Evolutionary conservation across 345 rosid genomes (phyloP), one percentile per base, ranked within the genome.

Genomic region (Garcia nutans): DNA sequence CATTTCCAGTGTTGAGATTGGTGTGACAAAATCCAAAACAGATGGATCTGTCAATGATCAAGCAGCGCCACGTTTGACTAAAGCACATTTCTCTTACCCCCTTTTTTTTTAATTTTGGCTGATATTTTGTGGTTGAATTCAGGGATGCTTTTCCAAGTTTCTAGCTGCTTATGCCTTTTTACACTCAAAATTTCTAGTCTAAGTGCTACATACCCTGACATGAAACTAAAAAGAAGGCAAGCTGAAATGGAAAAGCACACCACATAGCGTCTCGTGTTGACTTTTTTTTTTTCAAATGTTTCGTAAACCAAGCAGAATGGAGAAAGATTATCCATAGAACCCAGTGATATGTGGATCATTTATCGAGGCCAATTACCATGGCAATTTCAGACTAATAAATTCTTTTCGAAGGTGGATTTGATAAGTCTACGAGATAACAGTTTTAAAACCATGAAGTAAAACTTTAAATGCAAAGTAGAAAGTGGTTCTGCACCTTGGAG

Each of bases 401-500:
- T 42, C 50, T 33, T 8, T 6, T 37, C 8, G 7, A 15, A 26
- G 37, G 60, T 6, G 9, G 24, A 61, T 60, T 60, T 7, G 59
- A 7, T 22, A 55, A 52, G 47, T 23, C 63, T 31, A 33, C 10
- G 31, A 54, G 26, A 20, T 41, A 26, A 50, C 59, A 44, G 31
- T 37, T 37, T 74, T 58, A 24, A 41, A 37, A 42, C 54, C 49
- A 68, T 31, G 12, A 10, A 17, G 28, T 54, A 62, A 71, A 59
- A 67, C 6, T 73, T 20, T 33, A 74, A 49, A 74, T 63, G 16
- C 37, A 63, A 61, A 67, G 54, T 37, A 59, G 47, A 61, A 76
- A 33, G 69, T 61, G 31, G 56, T 70, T 58, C 31, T 24, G 62
- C 37, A 88, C 91, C 91, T 86, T 78, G 83, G 31, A 88, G 68